These are phyloP conservation scores for Waltiozyma sp. DNA, from an alignment of 1,139 yeast genomes.

Conservation along the genomic window DNA sequence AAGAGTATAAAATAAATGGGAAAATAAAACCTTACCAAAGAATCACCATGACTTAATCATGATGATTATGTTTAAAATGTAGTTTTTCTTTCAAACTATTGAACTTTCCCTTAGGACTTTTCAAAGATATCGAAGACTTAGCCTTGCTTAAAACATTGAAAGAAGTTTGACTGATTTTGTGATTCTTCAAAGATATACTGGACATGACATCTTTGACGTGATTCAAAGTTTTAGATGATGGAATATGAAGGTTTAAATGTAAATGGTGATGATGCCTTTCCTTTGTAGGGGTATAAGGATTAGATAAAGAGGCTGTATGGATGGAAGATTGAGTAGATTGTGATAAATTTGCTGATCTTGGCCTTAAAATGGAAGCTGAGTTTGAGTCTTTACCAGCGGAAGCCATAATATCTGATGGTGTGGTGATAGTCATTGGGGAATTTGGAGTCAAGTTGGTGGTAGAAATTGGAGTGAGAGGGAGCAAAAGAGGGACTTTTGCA, in stretches of 20 bases:
- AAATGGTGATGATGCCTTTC: not conserved
- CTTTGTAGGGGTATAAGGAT: not conserved
- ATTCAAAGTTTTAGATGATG: not conserved
- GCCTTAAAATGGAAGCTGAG: not conserved
- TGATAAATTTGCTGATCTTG: too few relatives aligned
- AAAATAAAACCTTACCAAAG: too few relatives aligned
- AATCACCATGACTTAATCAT: not conserved
- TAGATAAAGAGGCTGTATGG: not conserved
- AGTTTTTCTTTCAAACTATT: not conserved
- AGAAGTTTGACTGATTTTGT: not conserved
- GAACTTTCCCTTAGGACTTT: not conserved
- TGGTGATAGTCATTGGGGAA: not conserved
- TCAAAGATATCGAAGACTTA: not conserved
- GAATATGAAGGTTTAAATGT: not conserved
- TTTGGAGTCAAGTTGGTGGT: not conserved
- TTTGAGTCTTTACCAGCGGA: too few relatives aligned
- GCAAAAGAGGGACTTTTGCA: not conserved
- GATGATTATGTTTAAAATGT: not conserved
- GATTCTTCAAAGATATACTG: not conserved
- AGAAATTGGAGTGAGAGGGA: not conserved
- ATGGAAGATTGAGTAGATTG: too few relatives aligned
- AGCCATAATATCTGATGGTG: not conserved
- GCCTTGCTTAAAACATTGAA: not conserved
- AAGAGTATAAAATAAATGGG: too few relatives aligned
- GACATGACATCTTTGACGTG: not conserved